Conservation (phyloP, 768 basidiomycete genomes). For the Lentinula sp. region DNA sequence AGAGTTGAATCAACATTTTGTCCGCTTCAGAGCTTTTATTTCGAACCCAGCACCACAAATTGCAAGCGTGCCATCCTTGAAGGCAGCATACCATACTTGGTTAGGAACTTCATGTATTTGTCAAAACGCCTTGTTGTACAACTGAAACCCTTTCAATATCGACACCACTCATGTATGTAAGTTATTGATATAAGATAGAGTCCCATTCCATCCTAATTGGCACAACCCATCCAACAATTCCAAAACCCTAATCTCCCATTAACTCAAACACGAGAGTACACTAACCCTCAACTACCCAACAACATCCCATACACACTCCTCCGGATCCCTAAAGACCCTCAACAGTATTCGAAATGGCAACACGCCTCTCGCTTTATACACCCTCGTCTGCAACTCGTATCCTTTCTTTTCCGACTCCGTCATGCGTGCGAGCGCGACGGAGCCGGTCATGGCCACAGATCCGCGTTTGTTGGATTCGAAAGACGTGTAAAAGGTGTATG, state of each 20-base stretch:
- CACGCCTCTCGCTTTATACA: constrained; percentile 54
- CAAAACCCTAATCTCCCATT: too few species aligned
- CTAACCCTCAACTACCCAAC: neutral
- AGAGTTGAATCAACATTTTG: too few species aligned
- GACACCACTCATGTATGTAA: too few species aligned
- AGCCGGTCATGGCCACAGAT: neutral
- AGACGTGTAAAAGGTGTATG: neutral
- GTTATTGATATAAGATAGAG: neutral
- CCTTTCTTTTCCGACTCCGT: constrained; percentile 52
- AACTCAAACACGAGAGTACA: too few species aligned
- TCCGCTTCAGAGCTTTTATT: too few species aligned
- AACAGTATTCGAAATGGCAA: constrained; percentile 56
- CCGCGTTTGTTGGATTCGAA: neutral
- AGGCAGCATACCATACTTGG: too few species aligned
- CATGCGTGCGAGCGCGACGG: neutral
- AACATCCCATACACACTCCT: constrained; percentile 44
- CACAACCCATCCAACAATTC: neutral
- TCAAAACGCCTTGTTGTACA: too few species aligned
- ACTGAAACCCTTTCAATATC: too few species aligned
- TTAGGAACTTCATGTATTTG: too few species aligned
- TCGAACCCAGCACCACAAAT: too few species aligned
- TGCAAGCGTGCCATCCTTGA: too few species aligned
- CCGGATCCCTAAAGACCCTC: constrained; percentile 62
- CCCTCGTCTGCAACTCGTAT: constrained; percentile 53
- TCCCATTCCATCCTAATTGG: neutral